phyloP scores from a whole-genome alignment of 306 rosid species.

The Sophora flavescens region DNA sequence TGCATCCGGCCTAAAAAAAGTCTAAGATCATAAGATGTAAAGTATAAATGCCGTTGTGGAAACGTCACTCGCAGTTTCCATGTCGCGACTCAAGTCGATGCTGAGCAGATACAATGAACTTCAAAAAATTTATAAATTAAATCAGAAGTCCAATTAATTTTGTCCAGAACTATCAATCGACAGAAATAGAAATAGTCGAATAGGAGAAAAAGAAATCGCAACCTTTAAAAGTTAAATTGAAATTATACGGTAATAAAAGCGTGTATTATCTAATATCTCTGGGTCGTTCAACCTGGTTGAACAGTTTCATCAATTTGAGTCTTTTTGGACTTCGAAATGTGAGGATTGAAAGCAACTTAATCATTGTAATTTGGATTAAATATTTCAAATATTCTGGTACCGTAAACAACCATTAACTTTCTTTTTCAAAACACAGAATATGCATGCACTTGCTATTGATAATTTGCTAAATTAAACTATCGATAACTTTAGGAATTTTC shows the following conservation, averaged over 20 bases:
- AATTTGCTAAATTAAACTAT: too few relatives aligned
- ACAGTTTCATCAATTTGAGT: constrained; percentile 22
- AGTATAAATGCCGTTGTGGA: constrained; percentile 15
- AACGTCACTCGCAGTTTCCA: constrained; percentile 39
- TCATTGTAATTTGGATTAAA: constrained; percentile 37
- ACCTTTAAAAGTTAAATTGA: neutral
- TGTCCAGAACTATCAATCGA: neutral
- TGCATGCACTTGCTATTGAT: too few relatives aligned
- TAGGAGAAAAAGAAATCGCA: neutral
- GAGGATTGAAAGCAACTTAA: constrained; percentile 38
- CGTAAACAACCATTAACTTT: constrained; percentile 1
- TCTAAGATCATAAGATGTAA: neutral
- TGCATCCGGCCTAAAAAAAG: neutral
- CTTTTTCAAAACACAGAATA: neutral
- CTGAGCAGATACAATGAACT: constrained; percentile 47
- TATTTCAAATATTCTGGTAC: constrained; percentile 28
- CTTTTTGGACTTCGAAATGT: constrained; percentile 14
- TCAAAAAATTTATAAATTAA: constrained; percentile 3
- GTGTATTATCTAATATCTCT: too few relatives aligned
- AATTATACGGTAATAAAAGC: neutral
- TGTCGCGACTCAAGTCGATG: constrained; percentile 43
- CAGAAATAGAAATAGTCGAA: neutral
- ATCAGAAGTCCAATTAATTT: neutral
- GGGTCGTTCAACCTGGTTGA: constrained; percentile 21
- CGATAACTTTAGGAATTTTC: too few relatives aligned